Base-by-base conservation (phyloP, 148 eudicot species). In the Rhododendron simsii region DNA sequence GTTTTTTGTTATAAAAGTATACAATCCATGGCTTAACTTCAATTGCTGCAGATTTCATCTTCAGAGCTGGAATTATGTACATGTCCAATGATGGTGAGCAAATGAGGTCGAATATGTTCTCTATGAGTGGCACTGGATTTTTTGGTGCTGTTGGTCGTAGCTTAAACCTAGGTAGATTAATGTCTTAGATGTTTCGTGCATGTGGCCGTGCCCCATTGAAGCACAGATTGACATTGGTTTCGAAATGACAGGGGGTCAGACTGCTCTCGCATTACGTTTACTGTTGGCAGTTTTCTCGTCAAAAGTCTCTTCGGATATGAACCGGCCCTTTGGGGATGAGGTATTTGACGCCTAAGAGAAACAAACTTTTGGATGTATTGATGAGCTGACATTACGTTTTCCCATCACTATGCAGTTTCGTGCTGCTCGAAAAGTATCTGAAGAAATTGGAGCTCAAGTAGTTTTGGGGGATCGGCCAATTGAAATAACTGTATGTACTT, bases 31-130 rank as follows among this genome's bases (percentile, higher is more conserved):
- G 93, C 92, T 93, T 91, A 91, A 94, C 90, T 92, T 91, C 76
- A 93, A 91, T 89, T 91, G 84, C 91, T 86, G 90, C 99, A 94
- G 99, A 89, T 85, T 86, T 86, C 79, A 89, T 91, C 89, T 95
- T 88, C 98, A 97, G 99, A 93, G 99, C 99, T 84, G 98, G 99
- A 90, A 95, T 97, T 78, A 97, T 97, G 99, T 94, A 95, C 87
- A 86, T 91, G 80, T 81, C 95, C 67, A 87, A 90, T 86, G 93
- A 91, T 74, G 91, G 16, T 75, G 91, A 90, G 81, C 85, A 88
- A 81, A 78, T 95, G 63, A 94, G 57, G 83, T 94, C 95, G 7
- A 95, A 83, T 81, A 93, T 93, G 95, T 95, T 97, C 88, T 92
- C 99, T 44, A 86, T 97, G 61, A 93, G 93, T 88, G 99, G 99